A percentile compares a stretch with the other conserved stretches of the same genome.
These are phyloP conservation scores for Pseudogymnoascus sp. DNA, from an alignment of 2,329 filamentous ascomycete genomes.

Conservation along the genomic window DNA sequence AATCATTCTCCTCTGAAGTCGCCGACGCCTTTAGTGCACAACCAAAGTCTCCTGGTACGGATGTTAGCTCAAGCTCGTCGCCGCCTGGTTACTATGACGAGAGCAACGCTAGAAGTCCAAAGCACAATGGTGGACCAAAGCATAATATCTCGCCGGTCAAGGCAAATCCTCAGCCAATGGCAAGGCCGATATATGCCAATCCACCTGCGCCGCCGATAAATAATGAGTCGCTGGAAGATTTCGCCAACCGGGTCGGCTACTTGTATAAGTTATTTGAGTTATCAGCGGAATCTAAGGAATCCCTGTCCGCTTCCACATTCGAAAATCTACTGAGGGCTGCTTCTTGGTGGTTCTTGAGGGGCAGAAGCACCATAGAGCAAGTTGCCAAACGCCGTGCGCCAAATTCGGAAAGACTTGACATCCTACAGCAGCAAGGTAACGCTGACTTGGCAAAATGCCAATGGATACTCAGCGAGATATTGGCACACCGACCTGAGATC, in stretches of 20 bases:
- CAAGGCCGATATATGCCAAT: neutral
- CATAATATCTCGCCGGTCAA: neutral
- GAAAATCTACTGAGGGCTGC: constrained; percentile 63
- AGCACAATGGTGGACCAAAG: neutral
- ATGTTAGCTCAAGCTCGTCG: neutral
- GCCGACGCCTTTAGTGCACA: neutral
- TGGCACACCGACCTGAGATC: constrained; percentile 32
- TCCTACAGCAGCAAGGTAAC: constrained; percentile 65
- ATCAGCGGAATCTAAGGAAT: constrained; percentile 64
- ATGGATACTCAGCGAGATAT: constrained; percentile 60
- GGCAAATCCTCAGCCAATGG: constrained; percentile 11
- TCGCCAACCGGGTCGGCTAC: constrained; percentile 61
- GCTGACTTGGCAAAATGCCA: constrained; percentile 77
- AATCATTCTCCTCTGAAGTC: neutral
- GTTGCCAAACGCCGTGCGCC: constrained; percentile 56
- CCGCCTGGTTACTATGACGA: neutral
- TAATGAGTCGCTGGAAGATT: constrained; percentile 60
- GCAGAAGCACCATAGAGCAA: constrained; percentile 64
- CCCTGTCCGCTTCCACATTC: constrained; percentile 53
- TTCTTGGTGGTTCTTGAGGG: constrained; percentile 85
- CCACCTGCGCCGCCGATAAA: constrained; percentile 34
- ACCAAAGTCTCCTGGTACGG: neutral
- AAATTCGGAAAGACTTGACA: constrained; percentile 44
- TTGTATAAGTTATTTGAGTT: constrained; percentile 68
- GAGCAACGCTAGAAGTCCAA: neutral